These are phyloP conservation scores for Candida nitratophila DNA, from an alignment of 805 yeast species.

Conservation along the genomic window DNA sequence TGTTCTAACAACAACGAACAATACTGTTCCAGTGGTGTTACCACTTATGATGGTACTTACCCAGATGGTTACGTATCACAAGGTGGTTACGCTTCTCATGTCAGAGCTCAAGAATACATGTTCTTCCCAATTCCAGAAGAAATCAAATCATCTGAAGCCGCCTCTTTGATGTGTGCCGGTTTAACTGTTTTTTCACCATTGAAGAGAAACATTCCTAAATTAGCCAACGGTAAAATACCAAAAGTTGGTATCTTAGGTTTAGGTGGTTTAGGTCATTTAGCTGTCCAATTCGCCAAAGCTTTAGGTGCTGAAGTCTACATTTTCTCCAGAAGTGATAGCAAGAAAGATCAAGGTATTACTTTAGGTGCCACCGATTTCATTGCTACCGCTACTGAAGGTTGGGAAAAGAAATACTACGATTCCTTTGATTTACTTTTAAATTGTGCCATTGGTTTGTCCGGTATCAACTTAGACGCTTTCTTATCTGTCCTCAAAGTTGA, in stretches of 20 bases:
- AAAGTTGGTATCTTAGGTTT: slow-evolving; percentile 37
- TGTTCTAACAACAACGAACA: slow-evolving; percentile 35
- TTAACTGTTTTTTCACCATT: slow-evolving; percentile 44
- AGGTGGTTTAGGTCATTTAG: slow-evolving; percentile 43
- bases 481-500: slow-evolving; percentile 27
- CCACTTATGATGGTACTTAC: slow-evolving; percentile 34
- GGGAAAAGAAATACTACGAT: slow-evolving; percentile 28
- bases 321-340: slow-evolving; percentile 33
- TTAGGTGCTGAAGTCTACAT: slow-evolving; percentile 39
- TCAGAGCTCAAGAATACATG: slow-evolving; percentile 38
- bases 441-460: slow-evolving; percentile 36
- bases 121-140: slow-evolving; percentile 40
- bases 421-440: slow-evolving; percentile 34
- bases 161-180: slow-evolving; percentile 48
- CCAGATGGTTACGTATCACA: slow-evolving; percentile 29
- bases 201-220: slow-evolving; percentile 29
- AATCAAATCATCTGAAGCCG: slow-evolving; percentile 34
- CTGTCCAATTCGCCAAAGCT: slow-evolving; percentile 37
- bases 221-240: slow-evolving; percentile 24
- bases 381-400: slow-evolving; percentile 38
- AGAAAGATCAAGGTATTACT: slow-evolving; percentile 31
- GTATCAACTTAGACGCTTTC: slow-evolving; percentile 28
- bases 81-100: slow-evolving; percentile 42
- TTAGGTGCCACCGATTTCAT: slow-evolving; percentile 37
- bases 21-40: slow-evolving; percentile 34